A percentile compares a stretch with the other conserved stretches of the same genome.
phyloP scores from a whole-genome alignment of 83 land plant species.

The Picea engelmannii region DNA sequence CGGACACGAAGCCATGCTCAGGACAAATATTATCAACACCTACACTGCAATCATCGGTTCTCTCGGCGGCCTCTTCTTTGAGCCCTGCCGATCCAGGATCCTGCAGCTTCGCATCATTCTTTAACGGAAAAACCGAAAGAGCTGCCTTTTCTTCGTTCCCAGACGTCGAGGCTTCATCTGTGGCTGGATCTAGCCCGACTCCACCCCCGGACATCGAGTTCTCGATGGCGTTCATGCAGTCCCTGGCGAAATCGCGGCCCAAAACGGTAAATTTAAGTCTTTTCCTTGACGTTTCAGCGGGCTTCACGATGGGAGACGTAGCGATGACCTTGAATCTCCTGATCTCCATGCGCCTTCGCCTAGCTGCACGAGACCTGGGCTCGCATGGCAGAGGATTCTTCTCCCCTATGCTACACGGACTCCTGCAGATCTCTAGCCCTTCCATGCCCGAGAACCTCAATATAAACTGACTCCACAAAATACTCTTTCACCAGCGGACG shows the following conservation, averaged over 20 bases:
- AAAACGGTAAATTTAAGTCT: neutral
- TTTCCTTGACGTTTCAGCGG: neutral
- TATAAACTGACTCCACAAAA: too few relatives aligned
- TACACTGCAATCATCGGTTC: neutral
- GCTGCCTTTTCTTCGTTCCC: neutral
- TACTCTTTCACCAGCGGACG: too few relatives aligned
- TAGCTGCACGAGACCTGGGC: conserved; percentile 6
- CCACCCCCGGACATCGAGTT: neutral
- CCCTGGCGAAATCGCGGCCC: neutral
- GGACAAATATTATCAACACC: neutral
- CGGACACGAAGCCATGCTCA: conserved; percentile 27
- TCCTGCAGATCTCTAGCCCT: conserved; percentile 9
- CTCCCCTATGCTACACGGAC: conserved; percentile 3
- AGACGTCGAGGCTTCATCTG: too few relatives aligned
- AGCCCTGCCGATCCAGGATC: neutral
- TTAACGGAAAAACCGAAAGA: neutral
- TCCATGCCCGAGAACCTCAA: neutral
- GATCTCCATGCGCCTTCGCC: conserved; percentile 18
- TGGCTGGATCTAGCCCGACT: neutral
- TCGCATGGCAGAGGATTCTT: neutral
- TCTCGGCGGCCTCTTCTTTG: too few relatives aligned
- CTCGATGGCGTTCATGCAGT: conserved; percentile 1
- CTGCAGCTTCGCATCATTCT: neutral
- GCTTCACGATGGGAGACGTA: neutral
- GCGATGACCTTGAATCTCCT: conserved; percentile 10